Evolutionary conservation across 345 rosid genomes (phyloP).

Genomic region (Syzygium aromaticum): DNA sequence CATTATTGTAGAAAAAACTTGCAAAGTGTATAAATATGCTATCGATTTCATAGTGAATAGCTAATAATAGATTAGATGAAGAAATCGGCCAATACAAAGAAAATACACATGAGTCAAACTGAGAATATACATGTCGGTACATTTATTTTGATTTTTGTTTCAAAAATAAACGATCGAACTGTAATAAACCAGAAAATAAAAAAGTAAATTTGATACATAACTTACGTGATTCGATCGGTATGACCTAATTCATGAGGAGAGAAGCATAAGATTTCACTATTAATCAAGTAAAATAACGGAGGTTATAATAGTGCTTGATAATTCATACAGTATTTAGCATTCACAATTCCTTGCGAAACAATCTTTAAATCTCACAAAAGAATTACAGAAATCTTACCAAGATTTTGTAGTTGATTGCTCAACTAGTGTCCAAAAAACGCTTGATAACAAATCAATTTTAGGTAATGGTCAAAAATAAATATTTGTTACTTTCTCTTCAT

Average conservation of each 20-base stretch:
- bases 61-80: neutral
- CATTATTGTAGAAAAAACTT: neutral
- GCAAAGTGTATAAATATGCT: neutral
- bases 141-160: neutral
- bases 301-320: fast-evolving
- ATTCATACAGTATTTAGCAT: neutral
- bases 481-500: too few relatives aligned
- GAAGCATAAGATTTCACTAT: neutral
- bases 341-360: neutral
- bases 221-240: too few relatives aligned
- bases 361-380: neutral
- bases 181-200: neutral
- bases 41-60: neutral
- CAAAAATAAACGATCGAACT: neutral
- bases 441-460: too few relatives aligned
- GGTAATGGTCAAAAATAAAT: neutral
- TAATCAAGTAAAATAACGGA: fast-evolving
- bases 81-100: neutral
- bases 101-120: neutral
- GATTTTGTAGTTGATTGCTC: neutral
- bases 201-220: neutral
- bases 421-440: neutral
- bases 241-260: fast-evolving
- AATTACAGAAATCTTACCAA: neutral
- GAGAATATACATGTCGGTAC: neutral